Base-by-base conservation (phyloP, 2,329 filamentous ascomycete species). In the Xylaria hypoxylon region DNA sequence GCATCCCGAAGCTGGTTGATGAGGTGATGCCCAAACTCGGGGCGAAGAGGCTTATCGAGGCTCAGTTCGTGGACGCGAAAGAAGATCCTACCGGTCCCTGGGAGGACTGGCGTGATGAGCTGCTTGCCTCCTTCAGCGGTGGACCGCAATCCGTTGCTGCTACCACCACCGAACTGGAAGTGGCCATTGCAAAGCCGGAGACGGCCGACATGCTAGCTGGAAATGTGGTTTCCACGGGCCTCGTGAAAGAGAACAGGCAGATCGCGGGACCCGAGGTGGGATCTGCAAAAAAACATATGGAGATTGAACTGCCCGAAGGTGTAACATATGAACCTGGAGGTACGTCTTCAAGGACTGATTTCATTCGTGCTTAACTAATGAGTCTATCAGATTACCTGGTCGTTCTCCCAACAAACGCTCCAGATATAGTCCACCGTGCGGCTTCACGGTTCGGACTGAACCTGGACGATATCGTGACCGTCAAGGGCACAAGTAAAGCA, bases 1-100 rank as follows among this genome's bases (percentile, higher is more conserved):
- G 83, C 11, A 84, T 93, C 7, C 91, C 91, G 0, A 91, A 82
- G 66, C 79, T 88, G 0, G 81, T 92, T 2, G 85, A 93, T 62
- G 71, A 82, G 1, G 79, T 81, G 0, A 80, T 92, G 2, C 77
- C 78, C 15, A 76, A 80, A 28, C 79, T 81, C 51, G 88, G 87
- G 57, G 78, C 80, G 2, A 77, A 77, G n/a, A 77, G 80, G 26
- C n/a, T 65, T 33, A 53, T 68, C 31, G 7, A 40, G 6, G 22
- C 64, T 5, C 40, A 35, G 28, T 62, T 67, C 15, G 60, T 67
- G 24, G 60, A 69, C 35, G 60, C 64, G n/a, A 67, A 67, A 24
- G 60, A 62, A 48, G 67, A 69, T 28, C 45, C 64, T 3, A 57
- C 40, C 17, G 57, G 67, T 3, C 59, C 60, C 19, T 69, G 60